Evolutionary conservation across 2,329 filamentous ascomycete genomes (phyloP), one percentile per base, ranked within the genome.

Genomic region (Arthrobotrys sinensis): DNA sequence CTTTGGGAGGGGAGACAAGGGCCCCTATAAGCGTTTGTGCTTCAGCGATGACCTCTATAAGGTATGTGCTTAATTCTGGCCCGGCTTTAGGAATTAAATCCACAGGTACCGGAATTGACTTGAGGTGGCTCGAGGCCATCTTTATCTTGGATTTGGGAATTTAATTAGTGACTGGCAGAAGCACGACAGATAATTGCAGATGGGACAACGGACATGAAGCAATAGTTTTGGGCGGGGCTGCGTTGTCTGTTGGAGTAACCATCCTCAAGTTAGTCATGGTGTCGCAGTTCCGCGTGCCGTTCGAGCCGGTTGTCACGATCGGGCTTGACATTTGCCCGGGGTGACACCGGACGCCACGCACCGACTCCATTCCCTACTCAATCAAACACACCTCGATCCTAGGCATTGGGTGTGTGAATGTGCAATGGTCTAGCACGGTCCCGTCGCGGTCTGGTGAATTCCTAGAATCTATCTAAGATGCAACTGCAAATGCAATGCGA

Each of bases 11-110:
- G 10, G 62, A 62, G n/a, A 66, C 66, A 4, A 78, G 66, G 16
- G 43, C 48, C 6, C 46, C 45, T 16, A 68, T 53, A 16, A 78
- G 45, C 11, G 48, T 40, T n/a, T 63, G 21, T 1, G 67, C 66
- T 12, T 68, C 67, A 11, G 28, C 34, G n/a, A 78, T 46, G 2
- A 72, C 60, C 14, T 63, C 38, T 16, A 28, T 45, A 6, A 78
- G 60, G 36, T 78, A 78, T 12, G 45, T 36, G 16, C 19, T 57
- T 34, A 76, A 28, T 14, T 55, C 67, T 0, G 24, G 21, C 2
- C 75, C 67, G 32, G 75, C 40, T 19, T 60, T 78, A n/a, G 75
- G 67, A 11, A 72, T 57, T 19, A 34, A 53, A 16, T 67, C 67
- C 34, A 72, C 32, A 4, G 43, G 16, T 12, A 66, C 62, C 12